phyloP scores from a whole-genome alignment of 208 protist species.

The Phytomonas sp. region DNA sequence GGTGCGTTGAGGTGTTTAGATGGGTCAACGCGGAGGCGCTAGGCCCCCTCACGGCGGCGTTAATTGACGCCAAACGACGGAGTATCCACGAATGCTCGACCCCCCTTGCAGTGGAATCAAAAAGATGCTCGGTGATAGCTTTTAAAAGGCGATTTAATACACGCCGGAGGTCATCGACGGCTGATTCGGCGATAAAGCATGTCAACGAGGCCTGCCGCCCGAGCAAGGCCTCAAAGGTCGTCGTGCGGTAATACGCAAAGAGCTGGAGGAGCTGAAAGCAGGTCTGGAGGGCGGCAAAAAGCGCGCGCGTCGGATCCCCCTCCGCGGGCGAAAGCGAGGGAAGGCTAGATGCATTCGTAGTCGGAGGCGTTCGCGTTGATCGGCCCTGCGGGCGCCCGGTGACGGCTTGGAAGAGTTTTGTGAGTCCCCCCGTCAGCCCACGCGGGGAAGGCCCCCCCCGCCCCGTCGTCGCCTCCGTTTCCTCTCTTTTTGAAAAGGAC shows the following conservation, averaged over 20 bases:
- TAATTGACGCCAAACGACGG: constrained; percentile 33
- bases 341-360: constrained; percentile 19
- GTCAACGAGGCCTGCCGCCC: constrained; percentile 39
- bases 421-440: constrained; percentile 28
- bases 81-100: constrained; percentile 32
- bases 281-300: constrained; percentile 33
- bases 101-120: constrained; percentile 48
- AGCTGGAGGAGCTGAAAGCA: constrained; percentile 54
- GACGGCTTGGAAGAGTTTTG: constrained; percentile 30
- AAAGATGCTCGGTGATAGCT: constrained; percentile 26
- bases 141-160: constrained; percentile 40
- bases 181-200: constrained; percentile 32
- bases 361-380: neutral
- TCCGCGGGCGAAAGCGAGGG: constrained; percentile 45
- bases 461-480: neutral
- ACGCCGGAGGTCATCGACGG: constrained; percentile 30
- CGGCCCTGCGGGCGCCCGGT: constrained; percentile 15
- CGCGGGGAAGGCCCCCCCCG: constrained; percentile 10
- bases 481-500: neutral
- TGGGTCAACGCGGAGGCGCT: neutral
- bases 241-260: constrained; percentile 59
- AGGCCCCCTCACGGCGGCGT: constrained; percentile 1
- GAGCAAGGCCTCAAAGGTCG: constrained; percentile 49
- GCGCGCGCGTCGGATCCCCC: constrained; percentile 23
- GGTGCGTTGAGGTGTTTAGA: too few species aligned